Evolutionary conservation across 2,329 filamentous ascomycete genomes (phyloP), one percentile per base, ranked within the genome.

Genomic region (Fonsecaea monophora): DNA sequence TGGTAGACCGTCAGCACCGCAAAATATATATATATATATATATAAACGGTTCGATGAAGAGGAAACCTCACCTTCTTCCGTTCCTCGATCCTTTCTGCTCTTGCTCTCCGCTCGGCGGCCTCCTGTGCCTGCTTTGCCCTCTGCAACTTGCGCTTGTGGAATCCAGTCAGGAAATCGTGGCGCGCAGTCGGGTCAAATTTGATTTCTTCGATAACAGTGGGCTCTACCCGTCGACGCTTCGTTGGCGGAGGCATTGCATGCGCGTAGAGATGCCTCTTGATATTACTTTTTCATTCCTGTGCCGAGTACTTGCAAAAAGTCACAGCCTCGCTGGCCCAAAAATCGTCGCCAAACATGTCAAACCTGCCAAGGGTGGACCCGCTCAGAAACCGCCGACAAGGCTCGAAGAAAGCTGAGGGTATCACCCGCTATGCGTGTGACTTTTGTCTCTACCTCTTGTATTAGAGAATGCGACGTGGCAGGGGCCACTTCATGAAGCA

Each of bases 141-240:
- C 77, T 92, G 90, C 61, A 91, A 82, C 79, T 97, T 98, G 78
- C 95, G 90, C 84, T 98, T 99, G 83, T 94, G 94, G 80, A 99
- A 99, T 2, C 95, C 95, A 0, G 93, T 97, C 65, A 99, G 84
- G 77, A 92, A 99, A 75, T 98, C 93, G 71, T 90, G 83, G 71
- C 95, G 89, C 54, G 91, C 91, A 68, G 85, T 84, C 68, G 85
- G 81, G 81, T 99, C 93, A 81, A 98, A 99, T 60, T 83, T 87
- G 78, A 99, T 90, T 77, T 96, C 92, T 75, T 94, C 92, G 92
- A 67, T 83, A 45, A 83, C 80, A 54, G 83, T 82, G 13, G 84
- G 77, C 76, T 68, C 79, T 78, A 79, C 73, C 77, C 90, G 92
- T 71, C 90, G 84, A 75, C 88, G 90, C 79, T 90, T 92, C n/a